Evolutionary conservation across 2,329 filamentous ascomycete species (phyloP), one percentile per base, ranked within the genome.

Genomic region (Cladobotryum mycophilum): DNA sequence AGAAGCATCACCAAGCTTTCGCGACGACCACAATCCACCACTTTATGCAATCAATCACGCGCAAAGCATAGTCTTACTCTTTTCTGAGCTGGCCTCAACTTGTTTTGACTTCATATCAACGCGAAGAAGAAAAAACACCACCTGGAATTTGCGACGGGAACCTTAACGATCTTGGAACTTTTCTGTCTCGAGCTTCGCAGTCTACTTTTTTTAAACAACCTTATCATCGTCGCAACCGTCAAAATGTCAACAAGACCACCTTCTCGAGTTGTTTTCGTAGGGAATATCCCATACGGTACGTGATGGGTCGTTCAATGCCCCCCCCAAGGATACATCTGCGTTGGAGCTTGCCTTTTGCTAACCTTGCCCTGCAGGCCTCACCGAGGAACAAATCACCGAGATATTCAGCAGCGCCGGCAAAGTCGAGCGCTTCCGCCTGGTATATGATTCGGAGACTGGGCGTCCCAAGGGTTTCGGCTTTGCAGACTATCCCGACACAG

Each of bases 381-480:
- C 90, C 30, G 93, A 99, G 72, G 91, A 97, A 67, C 88, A 96
- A 67, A 96, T 99, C 61, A 86, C 86, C 65, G 89, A 96, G 60
- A 95, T 95, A 54, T 95, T 97, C 68, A 88, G 85, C 65, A 86
- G 87, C 57, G 90, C 88, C 48, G 93, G 93, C 52, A 88, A 91
- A 58, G 92, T 97, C 1, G 78, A 95, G 53, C 92, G 88, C 66
- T 97, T 97, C 67, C 84, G 92, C 47, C 79, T 97, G 45, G 92
- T 97, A 57, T 95, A 96, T 70, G 95, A 97, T 72, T 87, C 90
- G 48, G 92, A 97, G 64, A 96, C 91, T 3, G 91, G 92, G 40
- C 84, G 89, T 51, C 91, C 93, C 1, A 97, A 96, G 69, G 93
- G 93, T 15, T 99, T 96, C 67, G 93, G 93, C 35, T 99, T 97